Percentiles rank a stretch among this genome's conserved stretches.
Evolutionary conservation across 108 stramenopile genomes (phyloP).

Genomic region (Cylindrotheca fusiformis): DNA sequence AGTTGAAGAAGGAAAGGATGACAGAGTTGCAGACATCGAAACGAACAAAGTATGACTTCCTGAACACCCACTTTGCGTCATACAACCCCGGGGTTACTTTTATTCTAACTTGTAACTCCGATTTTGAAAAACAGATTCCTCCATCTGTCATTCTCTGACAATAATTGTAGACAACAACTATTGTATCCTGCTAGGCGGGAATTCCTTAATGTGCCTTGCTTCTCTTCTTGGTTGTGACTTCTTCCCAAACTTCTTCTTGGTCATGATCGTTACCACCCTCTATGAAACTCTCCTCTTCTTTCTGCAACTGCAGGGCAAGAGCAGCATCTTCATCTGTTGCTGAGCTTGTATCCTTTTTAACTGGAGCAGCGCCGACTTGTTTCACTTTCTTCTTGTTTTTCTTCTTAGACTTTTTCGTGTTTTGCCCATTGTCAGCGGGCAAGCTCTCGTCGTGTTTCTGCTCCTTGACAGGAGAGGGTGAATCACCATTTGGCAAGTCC

Average conservation of each 20-base stretch:
- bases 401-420: slow-evolving; percentile 4
- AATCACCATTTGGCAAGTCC: background rate
- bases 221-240: slow-evolving; percentile 18
- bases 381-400: slow-evolving; percentile 1
- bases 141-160: too few species aligned
- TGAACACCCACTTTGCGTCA: too few species aligned
- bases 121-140: too few species aligned
- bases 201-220: too few species aligned
- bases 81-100: too few species aligned
- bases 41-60: background rate
- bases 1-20: slow-evolving; percentile 1
- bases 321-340: slow-evolving; percentile 24
- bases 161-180: too few species aligned
- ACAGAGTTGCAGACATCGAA: background rate
- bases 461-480: background rate
- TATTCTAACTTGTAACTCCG: too few species aligned
- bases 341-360: background rate
- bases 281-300: slow-evolving; percentile 23
- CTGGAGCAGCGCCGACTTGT: background rate
- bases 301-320: slow-evolving; percentile 21
- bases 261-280: background rate
- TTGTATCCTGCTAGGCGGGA: too few species aligned
- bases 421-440: background rate
- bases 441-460: slow-evolving; percentile 4
- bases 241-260: slow-evolving; percentile 23